phyloP scores from a whole-genome alignment of 345 rosid species.

The Firmiana major region DNA sequence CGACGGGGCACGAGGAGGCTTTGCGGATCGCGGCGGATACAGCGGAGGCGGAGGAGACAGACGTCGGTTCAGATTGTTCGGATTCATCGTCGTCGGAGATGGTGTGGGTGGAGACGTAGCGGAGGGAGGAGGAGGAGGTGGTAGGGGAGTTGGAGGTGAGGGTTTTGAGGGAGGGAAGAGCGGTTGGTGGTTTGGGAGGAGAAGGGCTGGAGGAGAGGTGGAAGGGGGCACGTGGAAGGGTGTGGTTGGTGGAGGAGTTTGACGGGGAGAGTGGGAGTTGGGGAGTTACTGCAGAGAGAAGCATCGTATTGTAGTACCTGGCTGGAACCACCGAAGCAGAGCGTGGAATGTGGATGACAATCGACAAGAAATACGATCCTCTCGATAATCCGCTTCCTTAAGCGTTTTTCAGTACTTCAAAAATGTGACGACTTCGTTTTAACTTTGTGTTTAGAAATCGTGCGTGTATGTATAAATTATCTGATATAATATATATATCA shows the following conservation, averaged over 20 bases:
- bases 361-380: no score
- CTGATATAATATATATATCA: no score
- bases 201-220: constrained; percentile 20
- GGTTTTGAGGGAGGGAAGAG: constrained; percentile 29
- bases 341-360: neutral
- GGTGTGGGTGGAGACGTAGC: constrained; percentile 43
- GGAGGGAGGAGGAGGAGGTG: constrained; percentile 30
- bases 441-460: no score
- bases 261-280: constrained; percentile 24
- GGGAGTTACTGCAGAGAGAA: constrained; percentile 50
- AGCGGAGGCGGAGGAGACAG: constrained; percentile 73
- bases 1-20: constrained; percentile 65
- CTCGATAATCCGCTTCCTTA: no score
- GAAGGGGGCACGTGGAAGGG: constrained; percentile 21
- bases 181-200: constrained; percentile 20
- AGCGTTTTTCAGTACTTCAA: no score
- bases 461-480: no score
- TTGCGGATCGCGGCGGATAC: constrained; percentile 65
- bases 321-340: neutral
- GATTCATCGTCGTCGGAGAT: constrained; percentile 34
- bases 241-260: constrained; percentile 8
- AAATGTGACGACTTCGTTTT: no score
- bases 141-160: constrained; percentile 11
- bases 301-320: constrained; percentile 19
- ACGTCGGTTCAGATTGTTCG: neutral